Base-by-base conservation (phyloP, 345 rosid genomes). In the Populus euphratica region DNA sequence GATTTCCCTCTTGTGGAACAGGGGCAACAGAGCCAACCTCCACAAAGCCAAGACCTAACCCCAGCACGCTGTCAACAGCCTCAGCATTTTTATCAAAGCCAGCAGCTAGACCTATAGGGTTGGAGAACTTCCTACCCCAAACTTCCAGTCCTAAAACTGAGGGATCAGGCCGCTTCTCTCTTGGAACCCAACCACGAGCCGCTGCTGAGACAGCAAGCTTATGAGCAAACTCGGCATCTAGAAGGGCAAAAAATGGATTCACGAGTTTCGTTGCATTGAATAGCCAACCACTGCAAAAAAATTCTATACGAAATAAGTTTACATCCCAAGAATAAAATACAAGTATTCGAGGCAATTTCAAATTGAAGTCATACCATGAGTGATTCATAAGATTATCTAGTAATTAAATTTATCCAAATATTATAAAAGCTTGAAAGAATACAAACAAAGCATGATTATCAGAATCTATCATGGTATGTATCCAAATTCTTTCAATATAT, bases 1-100 rank as follows among this genome's bases (percentile, higher is more conserved):
- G 89, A 72, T 96, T 93, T 74, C 99, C 99, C 84, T 93, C 98
- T 81, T 96, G 99, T 52, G 98, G 97, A 76, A 88, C 88, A 79
- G 99, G 99, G 36, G 98, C 93, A 43, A 93, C 99, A 5, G 99
- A 96, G 56, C 99, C 99, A 70, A 96, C 97, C 85, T 96, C 99
- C 21, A 96, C 98, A 83, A 90, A 93, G 35, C 99, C 99, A 84
- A 96, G 93, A 71, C 99, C 98, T 81, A 93, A 36, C 39, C 92
- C 98, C 68, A 96, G 90, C 66, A 93, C 83, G 64, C 99, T 97
- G 20, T 96, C 99, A 50, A 94, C 87, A 73, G 99, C 98, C 79
- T 91, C 97, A 80, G 98, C 98, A 85, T 93, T 96, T 89, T 96
- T 96, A 83, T 96, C 99, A 64, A 96, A 96, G 12, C 99, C 99